Base-by-base conservation (phyloP, 2,329 filamentous ascomycete species). In the Arthrobotrys entomopaga region DNA sequence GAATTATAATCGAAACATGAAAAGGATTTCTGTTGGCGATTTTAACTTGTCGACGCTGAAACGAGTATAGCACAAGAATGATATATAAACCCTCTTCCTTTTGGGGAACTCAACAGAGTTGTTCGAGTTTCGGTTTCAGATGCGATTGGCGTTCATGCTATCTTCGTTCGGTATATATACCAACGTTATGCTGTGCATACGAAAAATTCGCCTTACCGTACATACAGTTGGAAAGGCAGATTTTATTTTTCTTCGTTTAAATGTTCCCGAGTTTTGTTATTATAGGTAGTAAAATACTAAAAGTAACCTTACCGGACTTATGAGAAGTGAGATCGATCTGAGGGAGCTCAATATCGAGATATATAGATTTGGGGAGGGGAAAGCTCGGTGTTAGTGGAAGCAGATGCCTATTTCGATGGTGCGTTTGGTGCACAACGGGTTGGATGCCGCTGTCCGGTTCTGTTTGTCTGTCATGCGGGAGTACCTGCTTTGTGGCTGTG, bases 61-160 rank as follows among this genome's bases (percentile, higher is more conserved):
- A 22, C 24, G 20, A 42, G n/a, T 20, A 10, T 54, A 38, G 16
- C 52, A 19, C 15, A 50, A 11, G 11, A 16, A 13, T 24, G n/a
- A 19, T 6, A 50, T 10, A 50, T 50, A 13, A 50, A 16, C 15
- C n/a, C 8, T 43, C 15, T 15, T 46, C 42, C 13, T 46, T 46
- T 15, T 13, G 1, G 42, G 42, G 11, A 46, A 46, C 13, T n/a
- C 42, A 5, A 46, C 5, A 46, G 42, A 46, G 40, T 16, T 43
- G 40, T 43, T 49, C 19, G 48, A 13, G 48, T 50, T 50, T n/a
- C 2, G 7, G 50, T 40, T 54, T 54, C 26, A 40, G 20, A 20
- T 54, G 38, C 52, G 52, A 54, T 54, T 54, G 26, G 52, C 52
- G 52, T 54, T 54, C 40, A 54, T 54, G 26, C 24, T n/a, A 40